A percentile compares a stretch with the other conserved stretches of the same genome.
Evolutionary conservation across 2,329 filamentous ascomycete genomes (phyloP).

Genomic region (Nemania serpens): DNA sequence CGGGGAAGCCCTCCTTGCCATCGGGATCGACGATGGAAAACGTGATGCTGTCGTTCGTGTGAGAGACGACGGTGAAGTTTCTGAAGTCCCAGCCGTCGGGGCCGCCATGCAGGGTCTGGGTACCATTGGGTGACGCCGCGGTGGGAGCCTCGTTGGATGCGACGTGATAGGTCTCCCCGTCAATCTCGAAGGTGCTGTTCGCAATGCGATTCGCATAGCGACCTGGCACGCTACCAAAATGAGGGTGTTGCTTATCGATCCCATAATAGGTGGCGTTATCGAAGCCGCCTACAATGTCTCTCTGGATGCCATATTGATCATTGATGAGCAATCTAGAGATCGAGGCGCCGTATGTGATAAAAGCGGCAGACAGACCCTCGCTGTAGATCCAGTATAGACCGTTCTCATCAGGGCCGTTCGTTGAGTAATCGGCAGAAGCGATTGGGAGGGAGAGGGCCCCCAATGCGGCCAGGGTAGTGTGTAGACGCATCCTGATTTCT

Average conservation of each 20-base stretch:
- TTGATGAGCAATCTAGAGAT: constrained; percentile 73
- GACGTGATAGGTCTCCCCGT: constrained; percentile 64
- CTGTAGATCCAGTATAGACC: constrained; percentile 76
- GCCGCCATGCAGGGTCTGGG: constrained; percentile 72
- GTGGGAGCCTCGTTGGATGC: constrained; percentile 67
- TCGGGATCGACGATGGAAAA: constrained; percentile 76
- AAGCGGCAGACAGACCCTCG: constrained; percentile 67
- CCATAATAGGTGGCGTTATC: constrained; percentile 76
- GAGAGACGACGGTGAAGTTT: constrained; percentile 76
- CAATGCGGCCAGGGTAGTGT: constrained; percentile 35
- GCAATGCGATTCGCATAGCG: constrained; percentile 82
- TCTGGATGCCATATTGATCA: constrained; percentile 68
- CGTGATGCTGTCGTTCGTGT: constrained; percentile 70
- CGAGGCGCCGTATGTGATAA: constrained; percentile 76
- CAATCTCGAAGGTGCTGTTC: constrained; percentile 74
- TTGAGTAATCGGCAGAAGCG: constrained; percentile 37
- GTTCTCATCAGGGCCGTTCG: constrained; percentile 55
- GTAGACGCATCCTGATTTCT: constrained; percentile 36
- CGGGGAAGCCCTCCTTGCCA: constrained; percentile 77
- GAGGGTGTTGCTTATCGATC: constrained; percentile 67
- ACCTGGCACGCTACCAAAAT: constrained; percentile 74
- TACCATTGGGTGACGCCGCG: constrained; percentile 53
- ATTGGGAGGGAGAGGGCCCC: constrained; percentile 42
- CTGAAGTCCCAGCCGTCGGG: constrained; percentile 76
- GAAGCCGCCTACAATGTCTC: constrained; percentile 74